These are phyloP conservation scores for Talaromyces pinophilus DNA, from an alignment of 2,329 filamentous ascomycete species.

Conservation along the genomic window DNA sequence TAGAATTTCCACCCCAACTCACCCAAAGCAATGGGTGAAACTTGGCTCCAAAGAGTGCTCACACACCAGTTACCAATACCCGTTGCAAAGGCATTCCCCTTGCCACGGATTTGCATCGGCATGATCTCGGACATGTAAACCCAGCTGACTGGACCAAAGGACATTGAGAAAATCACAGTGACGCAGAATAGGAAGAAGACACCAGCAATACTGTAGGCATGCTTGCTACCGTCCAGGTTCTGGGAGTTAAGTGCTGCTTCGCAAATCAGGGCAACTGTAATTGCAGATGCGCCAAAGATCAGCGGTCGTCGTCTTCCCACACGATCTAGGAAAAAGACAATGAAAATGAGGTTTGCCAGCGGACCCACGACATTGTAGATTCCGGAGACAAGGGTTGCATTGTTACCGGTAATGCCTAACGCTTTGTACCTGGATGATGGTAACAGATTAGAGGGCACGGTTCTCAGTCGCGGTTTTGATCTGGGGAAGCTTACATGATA, in stretches of 20 bases:
- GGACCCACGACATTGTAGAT: background rate
- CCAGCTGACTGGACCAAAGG: conserved; percentile 56
- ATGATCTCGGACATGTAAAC: conserved; percentile 68
- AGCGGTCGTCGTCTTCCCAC: background rate
- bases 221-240: background rate
- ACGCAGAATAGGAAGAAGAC: background rate
- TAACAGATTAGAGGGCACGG: background rate
- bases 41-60: conserved; percentile 60
- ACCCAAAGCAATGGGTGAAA: conserved; percentile 55
- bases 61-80: conserved; percentile 62
- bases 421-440: background rate
- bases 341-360: background rate
- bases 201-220: background rate
- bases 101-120: conserved; percentile 65
- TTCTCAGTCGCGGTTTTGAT: background rate
- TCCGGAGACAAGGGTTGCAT: background rate
- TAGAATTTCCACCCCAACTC: conserved; percentile 58
- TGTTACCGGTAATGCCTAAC: background rate
- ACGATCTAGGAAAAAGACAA: background rate
- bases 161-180: conserved; percentile 41
- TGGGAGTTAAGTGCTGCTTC: background rate
- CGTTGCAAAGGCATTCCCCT: conserved; percentile 60
- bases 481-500: conserved; percentile 31
- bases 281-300: background rate
- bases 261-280: background rate